Base-by-base conservation (phyloP, 2,329 filamentous ascomycete species). In the Dothistroma septosporum region DNA sequence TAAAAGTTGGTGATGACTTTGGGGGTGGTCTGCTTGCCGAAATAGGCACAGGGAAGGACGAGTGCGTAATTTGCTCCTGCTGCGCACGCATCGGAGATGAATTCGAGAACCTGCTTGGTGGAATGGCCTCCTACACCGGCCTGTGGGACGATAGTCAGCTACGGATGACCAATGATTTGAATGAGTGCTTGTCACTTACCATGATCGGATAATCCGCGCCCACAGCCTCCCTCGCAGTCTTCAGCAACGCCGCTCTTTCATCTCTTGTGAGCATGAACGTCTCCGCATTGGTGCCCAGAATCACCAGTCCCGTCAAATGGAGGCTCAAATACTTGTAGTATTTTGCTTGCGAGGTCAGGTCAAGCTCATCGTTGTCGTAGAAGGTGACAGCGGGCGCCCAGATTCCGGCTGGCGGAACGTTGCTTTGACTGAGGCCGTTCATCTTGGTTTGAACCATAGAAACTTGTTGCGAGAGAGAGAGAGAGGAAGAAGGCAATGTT, bases 341-440 rank as follows among this genome's bases (percentile, higher is more conserved):
- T 64, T 76, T 73, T 46, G 72, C 68, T 60, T 80, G 78, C 0
- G 76, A 71, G 4, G 65, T 64, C 37, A 79, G 70, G 63, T 79
- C 77, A n/a, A 80, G 66, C 21, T 71, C 68, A 59, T 77, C 76
- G 35, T 65, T 73, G 60, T 78, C 72, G 70, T 78, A 80, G 68
- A 80, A 77, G 16, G 78, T 80, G 19, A 80, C 73, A 8, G 78
- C 76, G 24, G 78, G 78, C 6, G 69, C 70, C 70, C 71, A 74
- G 55, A 74, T 66, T 28, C 72, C 72, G 2, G 71, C 58, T 37
- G 66, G 61, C 4, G 90, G 90, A 8, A 89, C 91, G 35, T 53
- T 58, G 31, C 57, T 28, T 33, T 54, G 37, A 32, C 56, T 55
- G 53, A 52, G 44, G 49, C 61, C 63, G 59, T 67, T 67, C 62